These are phyloP conservation scores for Aureobasidium sp. DNA, from an alignment of 2,329 filamentous ascomycete genomes.

Conservation along the genomic window DNA sequence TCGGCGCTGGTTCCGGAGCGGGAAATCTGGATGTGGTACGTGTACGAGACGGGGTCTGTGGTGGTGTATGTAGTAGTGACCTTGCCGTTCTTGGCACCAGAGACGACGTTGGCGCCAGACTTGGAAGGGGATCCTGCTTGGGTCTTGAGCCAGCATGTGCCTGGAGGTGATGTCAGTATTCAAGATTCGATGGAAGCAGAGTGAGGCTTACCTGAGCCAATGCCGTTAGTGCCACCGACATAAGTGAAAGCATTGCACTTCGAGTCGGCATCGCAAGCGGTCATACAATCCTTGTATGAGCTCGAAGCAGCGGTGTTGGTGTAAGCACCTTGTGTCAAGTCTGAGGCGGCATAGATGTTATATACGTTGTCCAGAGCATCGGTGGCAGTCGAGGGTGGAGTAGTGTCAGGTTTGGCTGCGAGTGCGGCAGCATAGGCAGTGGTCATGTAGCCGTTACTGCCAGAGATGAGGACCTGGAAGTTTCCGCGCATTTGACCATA, in stretches of 20 bases:
- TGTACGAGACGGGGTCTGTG: not conserved
- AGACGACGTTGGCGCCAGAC: conserved; percentile 12
- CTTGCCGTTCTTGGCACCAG: conserved; percentile 4
- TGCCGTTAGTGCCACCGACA: conserved; percentile 14
- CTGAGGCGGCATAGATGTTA: conserved; percentile 12
- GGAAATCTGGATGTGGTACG: not conserved
- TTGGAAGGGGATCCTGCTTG: conserved; percentile 1
- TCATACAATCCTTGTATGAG: conserved; percentile 17
- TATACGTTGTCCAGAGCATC: conserved; percentile 11
- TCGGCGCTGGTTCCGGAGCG: not conserved
- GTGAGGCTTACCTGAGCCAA: not conserved
- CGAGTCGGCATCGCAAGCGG: conserved; percentile 13
- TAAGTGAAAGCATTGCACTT: conserved; percentile 17
- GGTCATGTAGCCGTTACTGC: conserved; percentile 15
- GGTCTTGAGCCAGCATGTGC: conserved; percentile 17
- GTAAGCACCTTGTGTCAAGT: conserved; percentile 11
- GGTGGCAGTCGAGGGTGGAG: conserved; percentile 10
- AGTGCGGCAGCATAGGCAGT: conserved; percentile 17
- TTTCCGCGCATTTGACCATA: conserved; percentile 21
- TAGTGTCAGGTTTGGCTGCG: conserved; percentile 5
- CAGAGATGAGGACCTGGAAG: conserved; percentile 17
- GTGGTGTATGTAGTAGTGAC: conserved; percentile 14
- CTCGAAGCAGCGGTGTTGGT: conserved; percentile 4
- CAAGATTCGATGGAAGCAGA: no score
- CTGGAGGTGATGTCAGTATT: not conserved